Base-by-base conservation (phyloP, 352 stramenopile genomes). In the Elongisporangium undulatum region DNA sequence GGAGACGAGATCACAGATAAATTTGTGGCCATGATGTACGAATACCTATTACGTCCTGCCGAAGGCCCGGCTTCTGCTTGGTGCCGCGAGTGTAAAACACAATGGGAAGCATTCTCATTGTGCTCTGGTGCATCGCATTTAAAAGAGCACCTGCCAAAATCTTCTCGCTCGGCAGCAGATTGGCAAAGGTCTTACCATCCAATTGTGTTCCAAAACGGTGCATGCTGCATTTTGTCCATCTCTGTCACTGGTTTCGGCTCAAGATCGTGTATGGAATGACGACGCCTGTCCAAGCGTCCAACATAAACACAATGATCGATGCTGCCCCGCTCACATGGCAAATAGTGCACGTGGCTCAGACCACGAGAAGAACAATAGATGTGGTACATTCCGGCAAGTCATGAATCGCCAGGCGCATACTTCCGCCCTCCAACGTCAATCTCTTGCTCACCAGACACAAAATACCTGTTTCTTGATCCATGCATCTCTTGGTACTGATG, bases 401-500 rank as follows among this genome's bases (percentile, higher is more conserved):
- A 74, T 12, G 63, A 62, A 24, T 85, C 76, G 8, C 53, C 69
- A 0, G 59, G 63, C 8, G 67, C 53, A 48, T 82, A 82, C 59
- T 86, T 85, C 12, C 74, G 51, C 34, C 83, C 77, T 0, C 72
- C 41, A 22, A 69, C 26, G 39, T 89, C 79, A 4, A 92, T 77
- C 3, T 85, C 65, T 0, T 68, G 58, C 2, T 61, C 59, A 50
- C 89, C 80, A 0, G 75, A 75, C 9, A 87, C 21, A 39, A 90
- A 90, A 48, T 79, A 84, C 7, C 72, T 90, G 53, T 85, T 74
- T 22, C 82, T 81, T 10, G 56, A 64, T 8, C 77, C 79, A 50
- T 89, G 89, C 82, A 91, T 89, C 49, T 89, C 82, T 48, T 91
- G 72, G 15, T 69, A 77, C 13, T 75, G 75, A 56, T 87, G 89